Conservation (phyloP, 2,329 filamentous ascomycete species). For the Phyllosticta citrichinensis region DNA sequence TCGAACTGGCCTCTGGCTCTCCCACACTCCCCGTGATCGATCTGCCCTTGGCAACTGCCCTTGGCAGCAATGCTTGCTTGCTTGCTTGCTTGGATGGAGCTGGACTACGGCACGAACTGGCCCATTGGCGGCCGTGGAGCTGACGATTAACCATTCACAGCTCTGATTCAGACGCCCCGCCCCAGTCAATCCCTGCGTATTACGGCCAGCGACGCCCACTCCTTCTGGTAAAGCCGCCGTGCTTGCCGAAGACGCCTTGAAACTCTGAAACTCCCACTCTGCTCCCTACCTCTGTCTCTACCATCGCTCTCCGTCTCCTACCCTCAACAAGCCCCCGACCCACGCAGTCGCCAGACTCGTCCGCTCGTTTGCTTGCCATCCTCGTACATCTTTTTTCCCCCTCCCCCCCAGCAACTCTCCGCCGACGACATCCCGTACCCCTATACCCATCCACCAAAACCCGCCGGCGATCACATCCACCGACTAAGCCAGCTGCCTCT, state of each 20-base stretch:
- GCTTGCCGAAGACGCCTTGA: neutral
- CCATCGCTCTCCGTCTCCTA: constrained; percentile 4
- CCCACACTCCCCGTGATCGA: neutral
- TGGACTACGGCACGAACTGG: neutral
- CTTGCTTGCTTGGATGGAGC: too few species aligned
- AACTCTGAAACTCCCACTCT: neutral
- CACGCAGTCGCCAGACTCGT: neutral
- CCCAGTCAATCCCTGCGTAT: neutral
- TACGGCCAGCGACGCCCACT: neutral
- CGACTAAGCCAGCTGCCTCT: constrained; percentile 1
- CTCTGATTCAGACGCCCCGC: neutral
- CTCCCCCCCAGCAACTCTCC: constrained; percentile 7
- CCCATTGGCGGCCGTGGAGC: neutral
- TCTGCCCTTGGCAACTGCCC: too few species aligned
- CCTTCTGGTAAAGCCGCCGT: neutral
- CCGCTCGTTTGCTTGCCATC: constrained; percentile 10
- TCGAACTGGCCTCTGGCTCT: too few species aligned
- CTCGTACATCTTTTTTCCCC: constrained; percentile 2
- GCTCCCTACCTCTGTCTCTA: constrained; percentile 15
- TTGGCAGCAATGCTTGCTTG: too few species aligned
- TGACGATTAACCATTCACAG: neutral
- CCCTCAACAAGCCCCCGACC: constrained; percentile 10
- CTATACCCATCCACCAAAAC: constrained; percentile 14
- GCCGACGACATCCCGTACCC: constrained; percentile 2
- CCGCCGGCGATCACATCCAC: neutral